phyloP scores from a whole-genome alignment of 1,284 basidiomycete genomes.

The Apiotrichum porosum region DNA sequence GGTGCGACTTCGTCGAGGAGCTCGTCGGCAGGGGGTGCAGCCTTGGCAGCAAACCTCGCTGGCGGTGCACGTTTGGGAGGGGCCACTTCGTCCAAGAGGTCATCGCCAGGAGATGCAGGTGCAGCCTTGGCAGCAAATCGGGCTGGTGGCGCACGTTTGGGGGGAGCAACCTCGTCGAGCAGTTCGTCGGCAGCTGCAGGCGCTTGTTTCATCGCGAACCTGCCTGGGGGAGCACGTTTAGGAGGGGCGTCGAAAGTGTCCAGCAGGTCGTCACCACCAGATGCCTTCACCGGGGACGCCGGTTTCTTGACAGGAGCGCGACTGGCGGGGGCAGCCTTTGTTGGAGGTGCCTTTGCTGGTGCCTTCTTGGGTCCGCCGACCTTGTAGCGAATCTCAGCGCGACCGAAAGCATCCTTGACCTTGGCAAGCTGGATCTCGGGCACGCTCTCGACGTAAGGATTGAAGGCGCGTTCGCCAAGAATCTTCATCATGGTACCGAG shows the following conservation, averaged over 20 bases:
- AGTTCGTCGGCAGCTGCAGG: slow-evolving; percentile 25
- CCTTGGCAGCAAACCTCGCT: slow-evolving; percentile 17
- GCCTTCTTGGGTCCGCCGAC: slow-evolving; percentile 57
- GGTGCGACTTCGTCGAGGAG: slow-evolving; percentile 16
- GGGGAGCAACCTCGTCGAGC: slow-evolving; percentile 4
- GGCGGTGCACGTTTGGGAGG: slow-evolving; percentile 27
- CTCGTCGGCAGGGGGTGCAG: slow-evolving; percentile 4
- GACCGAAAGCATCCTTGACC: slow-evolving; percentile 88
- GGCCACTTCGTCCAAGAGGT: slow-evolving; percentile 23
- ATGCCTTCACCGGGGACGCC: slow-evolving; percentile 26
- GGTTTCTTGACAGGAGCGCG: slow-evolving; percentile 49
- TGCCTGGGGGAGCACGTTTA: slow-evolving; percentile 1
- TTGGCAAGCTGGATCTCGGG: slow-evolving; percentile 88
- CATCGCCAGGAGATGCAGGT: slow-evolving; percentile 21
- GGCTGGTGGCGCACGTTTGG: slow-evolving; percentile 3
- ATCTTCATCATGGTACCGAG: slow-evolving; percentile 95
- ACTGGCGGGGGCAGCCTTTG: slow-evolving; percentile 48
- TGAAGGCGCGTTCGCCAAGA: slow-evolving; percentile 88
- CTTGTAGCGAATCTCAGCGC: slow-evolving; percentile 80
- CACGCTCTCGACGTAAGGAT: slow-evolving; percentile 77
- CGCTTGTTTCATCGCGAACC: slow-evolving; percentile 8
- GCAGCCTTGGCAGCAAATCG: slow-evolving; percentile 4
- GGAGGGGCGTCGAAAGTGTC: slow-evolving; percentile 4
- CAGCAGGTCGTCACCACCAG: neutral
- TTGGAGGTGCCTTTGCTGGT: slow-evolving; percentile 48